Evolutionary conservation across 1,284 basidiomycete genomes (phyloP).

Genomic region (Moniliophthora roreri): DNA sequence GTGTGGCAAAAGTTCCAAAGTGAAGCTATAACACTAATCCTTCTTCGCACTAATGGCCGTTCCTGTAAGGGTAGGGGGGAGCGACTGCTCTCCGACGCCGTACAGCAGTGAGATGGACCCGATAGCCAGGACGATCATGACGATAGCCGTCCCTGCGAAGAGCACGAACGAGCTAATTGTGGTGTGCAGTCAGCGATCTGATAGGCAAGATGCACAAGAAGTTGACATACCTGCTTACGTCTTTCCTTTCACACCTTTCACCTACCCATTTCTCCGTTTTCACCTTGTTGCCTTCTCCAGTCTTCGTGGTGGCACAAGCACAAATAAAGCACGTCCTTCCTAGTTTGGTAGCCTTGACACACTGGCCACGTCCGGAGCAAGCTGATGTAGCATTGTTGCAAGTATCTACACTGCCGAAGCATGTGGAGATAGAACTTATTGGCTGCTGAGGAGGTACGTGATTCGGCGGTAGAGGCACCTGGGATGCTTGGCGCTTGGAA

Average conservation of each 20-base stretch:
- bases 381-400: slow-evolving; percentile 62
- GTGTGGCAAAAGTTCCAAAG: no score
- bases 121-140: slow-evolving; percentile 61
- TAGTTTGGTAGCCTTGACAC: slow-evolving; percentile 56
- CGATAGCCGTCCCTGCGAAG: slow-evolving; percentile 64
- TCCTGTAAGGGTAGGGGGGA: slow-evolving; percentile 72
- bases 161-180: slow-evolving; percentile 65
- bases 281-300: slow-evolving; percentile 42
- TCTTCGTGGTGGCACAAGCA: slow-evolving; percentile 56
- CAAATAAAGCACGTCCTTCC: slow-evolving; percentile 76
- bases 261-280: slow-evolving; percentile 72
- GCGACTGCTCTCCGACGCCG: slow-evolving; percentile 54
- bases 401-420: slow-evolving; percentile 51
- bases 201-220: not conserved
- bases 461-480: slow-evolving; percentile 50
- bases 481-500: slow-evolving; percentile 34
- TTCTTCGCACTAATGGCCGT: slow-evolving; percentile 53
- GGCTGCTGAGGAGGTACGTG: slow-evolving; percentile 50
- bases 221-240: slow-evolving; percentile 67
- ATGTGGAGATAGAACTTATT: slow-evolving; percentile 62
- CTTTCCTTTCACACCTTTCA: slow-evolving; percentile 70
- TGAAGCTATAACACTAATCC: slow-evolving; percentile 34
- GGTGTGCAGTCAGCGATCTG: not conserved
- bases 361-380: slow-evolving; percentile 73
- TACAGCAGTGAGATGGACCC: slow-evolving; percentile 69